Conservation (phyloP, 495 filamentous ascomycete species). For the Friedmanniomyces endolithicus region DNA sequence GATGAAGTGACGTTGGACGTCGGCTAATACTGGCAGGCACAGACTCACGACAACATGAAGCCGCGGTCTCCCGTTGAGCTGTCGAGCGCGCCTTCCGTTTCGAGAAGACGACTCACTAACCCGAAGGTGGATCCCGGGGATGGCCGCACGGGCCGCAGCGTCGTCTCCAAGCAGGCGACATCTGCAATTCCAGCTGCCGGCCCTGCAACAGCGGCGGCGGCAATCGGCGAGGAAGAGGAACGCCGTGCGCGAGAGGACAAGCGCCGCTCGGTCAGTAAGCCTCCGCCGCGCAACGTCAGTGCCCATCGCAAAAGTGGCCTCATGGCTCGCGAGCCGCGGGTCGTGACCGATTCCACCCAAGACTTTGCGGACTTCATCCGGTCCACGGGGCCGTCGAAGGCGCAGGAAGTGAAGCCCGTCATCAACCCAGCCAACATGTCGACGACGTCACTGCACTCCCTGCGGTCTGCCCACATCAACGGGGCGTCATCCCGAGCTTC, state of each 20-base stretch:
- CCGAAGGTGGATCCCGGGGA: not conserved
- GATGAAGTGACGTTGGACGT: not conserved
- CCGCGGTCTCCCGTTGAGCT: slow-evolving; percentile 11
- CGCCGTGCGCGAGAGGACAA: not conserved
- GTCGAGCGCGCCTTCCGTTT: slow-evolving; percentile 13
- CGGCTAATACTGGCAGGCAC: not conserved
- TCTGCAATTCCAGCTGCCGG: not conserved
- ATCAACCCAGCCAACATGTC: slow-evolving; percentile 13
- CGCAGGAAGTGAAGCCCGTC: slow-evolving; percentile 19
- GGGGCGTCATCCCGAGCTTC: slow-evolving; percentile 6
- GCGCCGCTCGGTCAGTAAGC: slow-evolving; percentile 9
- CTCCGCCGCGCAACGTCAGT: slow-evolving; percentile 11
- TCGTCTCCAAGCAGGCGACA: slow-evolving; percentile 9
- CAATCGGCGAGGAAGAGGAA: not conserved
- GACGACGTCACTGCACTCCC: slow-evolving; percentile 11
- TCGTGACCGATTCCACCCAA: slow-evolving; percentile 48
- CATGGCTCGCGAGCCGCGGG: slow-evolving; percentile 53
- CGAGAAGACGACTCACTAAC: not conserved
- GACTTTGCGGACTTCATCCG: slow-evolving; percentile 82
- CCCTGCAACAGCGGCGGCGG: not conserved
- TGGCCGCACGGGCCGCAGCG: slow-evolving; percentile 9
- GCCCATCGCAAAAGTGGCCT: slow-evolving; percentile 11
- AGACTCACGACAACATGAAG: not conserved
- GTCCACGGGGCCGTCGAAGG: slow-evolving; percentile 56
- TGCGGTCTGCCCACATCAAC: slow-evolving; percentile 15